Evolutionary conservation across 768 basidiomycete species (phyloP).

Genomic region (Tephrocybe sp.): DNA sequence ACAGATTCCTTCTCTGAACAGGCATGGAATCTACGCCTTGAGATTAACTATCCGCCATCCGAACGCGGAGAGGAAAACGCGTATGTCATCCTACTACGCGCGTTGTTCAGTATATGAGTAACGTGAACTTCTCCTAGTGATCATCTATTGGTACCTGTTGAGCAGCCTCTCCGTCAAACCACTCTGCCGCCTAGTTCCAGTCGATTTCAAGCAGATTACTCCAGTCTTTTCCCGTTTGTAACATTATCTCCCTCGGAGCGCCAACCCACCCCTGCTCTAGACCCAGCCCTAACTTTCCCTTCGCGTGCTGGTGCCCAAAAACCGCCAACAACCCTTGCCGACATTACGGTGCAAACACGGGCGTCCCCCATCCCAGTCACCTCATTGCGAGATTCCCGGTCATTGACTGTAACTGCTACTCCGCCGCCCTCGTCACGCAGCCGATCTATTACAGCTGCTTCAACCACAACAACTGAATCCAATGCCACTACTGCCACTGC

Average conservation of each 20-base stretch:
- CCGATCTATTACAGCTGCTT: conserved; percentile 15
- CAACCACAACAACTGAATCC: conserved; percentile 7
- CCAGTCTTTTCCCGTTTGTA: conserved; percentile 15
- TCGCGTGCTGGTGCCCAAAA: background rate
- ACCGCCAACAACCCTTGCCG: background rate
- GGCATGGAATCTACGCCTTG: conserved; percentile 11
- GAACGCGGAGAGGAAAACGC: background rate
- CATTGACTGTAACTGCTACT: conserved; percentile 6
- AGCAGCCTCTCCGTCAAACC: background rate
- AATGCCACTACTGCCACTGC: conserved; percentile 12
- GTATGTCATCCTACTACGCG: background rate
- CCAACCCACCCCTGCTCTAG: background rate
- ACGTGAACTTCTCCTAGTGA: background rate
- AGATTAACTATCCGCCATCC: background rate
- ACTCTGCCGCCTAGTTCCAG: background rate
- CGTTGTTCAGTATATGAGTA: background rate
- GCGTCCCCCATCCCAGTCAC: conserved; percentile 4
- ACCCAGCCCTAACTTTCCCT: too few species aligned
- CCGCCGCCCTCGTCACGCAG: conserved; percentile 8
- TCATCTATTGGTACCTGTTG: background rate
- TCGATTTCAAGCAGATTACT: background rate
- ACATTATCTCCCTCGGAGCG: conserved; percentile 9
- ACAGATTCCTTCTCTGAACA: conserved; percentile 1
- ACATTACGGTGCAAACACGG: conserved; percentile 1
- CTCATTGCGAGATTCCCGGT: conserved; percentile 10